phyloP scores from a whole-genome alignment of 2,329 filamentous ascomycete genomes.

The Colletotrichum chrysophilum region DNA sequence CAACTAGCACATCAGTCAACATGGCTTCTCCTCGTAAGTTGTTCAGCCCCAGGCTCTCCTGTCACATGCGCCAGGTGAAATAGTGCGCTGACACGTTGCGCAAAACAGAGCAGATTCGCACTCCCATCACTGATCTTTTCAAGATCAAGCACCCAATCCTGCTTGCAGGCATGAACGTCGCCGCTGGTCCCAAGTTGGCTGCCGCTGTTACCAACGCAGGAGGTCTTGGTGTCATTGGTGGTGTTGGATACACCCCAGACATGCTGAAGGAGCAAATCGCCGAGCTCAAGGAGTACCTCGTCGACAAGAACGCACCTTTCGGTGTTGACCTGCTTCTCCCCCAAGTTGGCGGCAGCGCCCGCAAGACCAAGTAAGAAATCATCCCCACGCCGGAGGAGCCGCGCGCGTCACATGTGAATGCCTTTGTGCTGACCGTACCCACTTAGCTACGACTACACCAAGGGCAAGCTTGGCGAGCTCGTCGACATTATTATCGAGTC shows the following conservation, averaged over 20 bases:
- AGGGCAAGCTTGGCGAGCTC: constrained; percentile 94
- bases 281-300: constrained; percentile 87
- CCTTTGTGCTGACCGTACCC: neutral
- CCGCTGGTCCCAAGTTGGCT: constrained; percentile 93
- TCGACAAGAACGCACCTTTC: constrained; percentile 92
- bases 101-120: constrained; percentile 80
- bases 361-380: constrained; percentile 81
- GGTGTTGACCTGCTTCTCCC: constrained; percentile 93
- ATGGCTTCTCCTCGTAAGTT: constrained; percentile 85
- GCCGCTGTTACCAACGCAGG: constrained; percentile 97
- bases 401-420: neutral
- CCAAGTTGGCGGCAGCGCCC: constrained; percentile 90
- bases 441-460: constrained; percentile 96
- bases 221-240: constrained; percentile 94
- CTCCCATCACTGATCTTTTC: constrained; percentile 91
- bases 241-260: constrained; percentile 93
- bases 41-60: neutral
- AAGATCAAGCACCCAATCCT: constrained; percentile 97
- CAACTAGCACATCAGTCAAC: constrained; percentile 28
- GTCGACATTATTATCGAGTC: constrained; percentile 92
- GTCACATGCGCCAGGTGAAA: constrained; percentile 9
- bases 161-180: constrained; percentile 98
- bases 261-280: constrained; percentile 96
- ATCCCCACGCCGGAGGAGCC: neutral
- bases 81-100: constrained; percentile 25